Base-by-base conservation (phyloP, 23 red algal genomes). In the Agarophyton chilense region DNA sequence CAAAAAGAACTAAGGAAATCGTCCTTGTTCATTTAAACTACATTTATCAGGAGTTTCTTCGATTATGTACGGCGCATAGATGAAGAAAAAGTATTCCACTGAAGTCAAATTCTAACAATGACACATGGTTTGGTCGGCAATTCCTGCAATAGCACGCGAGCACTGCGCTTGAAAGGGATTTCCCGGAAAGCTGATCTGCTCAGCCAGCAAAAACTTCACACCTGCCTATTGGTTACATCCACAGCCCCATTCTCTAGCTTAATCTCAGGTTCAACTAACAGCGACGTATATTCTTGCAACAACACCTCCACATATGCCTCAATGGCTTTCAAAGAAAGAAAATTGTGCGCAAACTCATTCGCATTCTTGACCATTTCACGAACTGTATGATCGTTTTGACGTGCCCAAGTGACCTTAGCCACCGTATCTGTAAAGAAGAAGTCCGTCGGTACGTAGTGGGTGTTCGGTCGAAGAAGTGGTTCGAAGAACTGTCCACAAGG, bases 401-500 rank as follows among this genome's bases (percentile, higher is more conserved):
- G 50, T 38, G 83, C 79, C 84, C 86, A 95, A 16, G 33, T 62
- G 52, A 97, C 64, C 56, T 83, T 61, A 26, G 81, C 86, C 13
- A 89, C 71, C 16, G 83, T 74, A 44, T 97, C 84, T 26, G 52
- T 72, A 47, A 97, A 97, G 70, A 94, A 97, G 73, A 94, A 97
- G 72, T 97, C 72, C 13, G 95, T 84, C 10, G 96, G 92, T 18
- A 98, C 60, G 71, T 95, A 93, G 54, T 98, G 92, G 5, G 78
- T 83, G 55, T 84, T 80, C 36, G 96, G 93, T 45, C 88, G 45
- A 29, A 98, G 67, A n/a, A 98, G 92, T 28, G 92, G 96, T 76
- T 98, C 96, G 41, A 86, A 98, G 58, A 93, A 98, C 8, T 92
- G 87, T 31, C 96, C 96, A 70, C 96, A 98, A 38, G 92, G 96